These are phyloP conservation scores for Aciculoconidium aculeatum DNA, from an alignment of 805 yeast genomes.

Conservation along the genomic window DNA sequence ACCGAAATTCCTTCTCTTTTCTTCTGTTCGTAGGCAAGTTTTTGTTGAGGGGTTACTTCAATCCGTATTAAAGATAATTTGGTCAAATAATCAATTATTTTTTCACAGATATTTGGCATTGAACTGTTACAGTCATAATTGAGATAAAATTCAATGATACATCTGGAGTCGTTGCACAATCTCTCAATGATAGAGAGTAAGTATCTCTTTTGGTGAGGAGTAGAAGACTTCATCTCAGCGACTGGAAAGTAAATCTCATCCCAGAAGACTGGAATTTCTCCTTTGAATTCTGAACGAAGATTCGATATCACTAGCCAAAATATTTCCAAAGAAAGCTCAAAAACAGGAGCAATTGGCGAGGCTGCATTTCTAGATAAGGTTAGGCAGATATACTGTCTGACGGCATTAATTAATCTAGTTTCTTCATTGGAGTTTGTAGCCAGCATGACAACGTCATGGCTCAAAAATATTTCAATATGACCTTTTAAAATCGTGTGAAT, in stretches of 20 bases:
- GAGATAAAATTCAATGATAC: constrained; percentile 85
- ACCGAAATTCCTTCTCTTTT: constrained; percentile 56
- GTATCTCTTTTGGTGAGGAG: constrained; percentile 88
- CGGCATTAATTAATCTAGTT: constrained; percentile 66
- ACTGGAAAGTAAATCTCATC: constrained; percentile 93
- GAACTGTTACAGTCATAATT: constrained; percentile 90
- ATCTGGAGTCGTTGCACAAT: constrained; percentile 81
- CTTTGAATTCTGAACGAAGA: constrained; percentile 80
- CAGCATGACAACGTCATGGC: constrained; percentile 48
- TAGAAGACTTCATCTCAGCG: constrained; percentile 84
- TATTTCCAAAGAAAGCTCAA: constrained; percentile 85
- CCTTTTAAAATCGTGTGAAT: constrained; percentile 81
- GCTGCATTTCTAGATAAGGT: constrained; percentile 89
- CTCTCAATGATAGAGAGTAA: constrained; percentile 75
- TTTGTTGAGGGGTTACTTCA: constrained; percentile 66
- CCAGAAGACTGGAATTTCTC: constrained; percentile 90
- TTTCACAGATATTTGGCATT: constrained; percentile 81
- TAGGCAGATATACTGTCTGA: constrained; percentile 77
- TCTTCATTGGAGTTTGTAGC: constrained; percentile 45
- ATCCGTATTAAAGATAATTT: constrained; percentile 64
- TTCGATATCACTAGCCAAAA: constrained; percentile 86
- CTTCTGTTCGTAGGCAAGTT: constrained; percentile 38
- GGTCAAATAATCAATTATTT: constrained; percentile 71
- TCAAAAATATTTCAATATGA: constrained; percentile 74
- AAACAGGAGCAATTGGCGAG: constrained; percentile 84